Percentiles rank a stretch among this genome's conserved stretches.
phyloP scores from a whole-genome alignment of 176 grass and related monocot genomes.

The Avena sativa region DNA sequence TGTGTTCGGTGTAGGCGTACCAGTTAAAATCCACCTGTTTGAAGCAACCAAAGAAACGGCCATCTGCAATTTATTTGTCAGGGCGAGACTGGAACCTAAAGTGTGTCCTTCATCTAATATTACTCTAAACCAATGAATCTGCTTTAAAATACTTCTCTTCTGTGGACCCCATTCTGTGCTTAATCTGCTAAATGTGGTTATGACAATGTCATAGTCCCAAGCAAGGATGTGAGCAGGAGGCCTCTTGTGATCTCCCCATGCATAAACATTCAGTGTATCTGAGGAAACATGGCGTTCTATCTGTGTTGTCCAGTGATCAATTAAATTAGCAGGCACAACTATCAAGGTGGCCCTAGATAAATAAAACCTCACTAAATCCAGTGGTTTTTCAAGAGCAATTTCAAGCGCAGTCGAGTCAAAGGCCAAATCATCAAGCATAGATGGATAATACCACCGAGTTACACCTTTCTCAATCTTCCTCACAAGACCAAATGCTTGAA shows the following conservation, averaged over 20 bases:
- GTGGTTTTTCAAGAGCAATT: conserved; percentile 73
- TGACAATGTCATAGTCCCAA: conserved; percentile 96
- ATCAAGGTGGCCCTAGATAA: conserved; percentile 91
- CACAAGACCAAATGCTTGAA: conserved; percentile 90
- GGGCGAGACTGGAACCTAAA: conserved; percentile 81
- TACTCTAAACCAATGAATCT: conserved; percentile 94
- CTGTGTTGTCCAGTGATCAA: conserved; percentile 96
- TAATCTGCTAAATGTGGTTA: conserved; percentile 93
- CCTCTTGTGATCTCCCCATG: conserved; percentile 73
- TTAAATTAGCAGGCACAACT: conserved; percentile 93
- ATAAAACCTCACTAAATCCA: conserved; percentile 72
- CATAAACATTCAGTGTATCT: conserved; percentile 67
- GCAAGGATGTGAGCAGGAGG: conserved; percentile 83
- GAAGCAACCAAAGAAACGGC: conserved; percentile 90
- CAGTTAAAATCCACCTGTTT: conserved; percentile 96
- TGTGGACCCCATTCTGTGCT: conserved; percentile 84
- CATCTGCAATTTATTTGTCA: conserved; percentile 98
- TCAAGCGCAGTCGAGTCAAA: conserved; percentile 80
- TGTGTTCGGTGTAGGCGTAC: conserved; percentile 94
- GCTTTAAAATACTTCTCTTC: conserved; percentile 85
- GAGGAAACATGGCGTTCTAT: conserved; percentile 80
- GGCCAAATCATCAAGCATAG: conserved; percentile 75
- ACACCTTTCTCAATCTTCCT: conserved; percentile 68
- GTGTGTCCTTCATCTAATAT: conserved; percentile 99
- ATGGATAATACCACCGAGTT: conserved; percentile 80